Percentiles rank a stretch among this genome's conserved stretches.
Conservation (phyloP, 2,329 filamentous ascomycete genomes). For the Aspergillus niger region DNA sequence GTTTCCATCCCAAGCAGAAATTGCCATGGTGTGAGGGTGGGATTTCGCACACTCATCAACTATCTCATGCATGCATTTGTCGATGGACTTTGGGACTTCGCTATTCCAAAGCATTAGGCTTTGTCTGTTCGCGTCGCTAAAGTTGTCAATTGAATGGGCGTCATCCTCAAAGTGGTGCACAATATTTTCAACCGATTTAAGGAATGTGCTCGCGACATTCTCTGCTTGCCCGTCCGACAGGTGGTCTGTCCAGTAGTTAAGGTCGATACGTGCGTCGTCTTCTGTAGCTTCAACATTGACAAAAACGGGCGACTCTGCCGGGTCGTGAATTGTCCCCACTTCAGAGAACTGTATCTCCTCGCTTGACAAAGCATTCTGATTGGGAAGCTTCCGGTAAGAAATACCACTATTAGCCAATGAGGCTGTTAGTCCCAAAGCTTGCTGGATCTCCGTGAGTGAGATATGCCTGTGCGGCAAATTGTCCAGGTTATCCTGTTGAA, state of each 20-base stretch:
- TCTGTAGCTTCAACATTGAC: constrained; percentile 53
- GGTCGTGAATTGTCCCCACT: constrained; percentile 46
- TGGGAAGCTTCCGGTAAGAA: constrained; percentile 49
- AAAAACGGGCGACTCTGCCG: constrained; percentile 52
- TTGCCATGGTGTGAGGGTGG: constrained; percentile 30
- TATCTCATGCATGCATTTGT: constrained; percentile 33
- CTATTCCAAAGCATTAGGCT: constrained; percentile 36
- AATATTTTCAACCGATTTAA: constrained; percentile 41
- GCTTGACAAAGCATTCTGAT: constrained; percentile 25
- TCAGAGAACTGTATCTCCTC: constrained; percentile 42
- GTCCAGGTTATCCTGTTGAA: constrained; percentile 52
- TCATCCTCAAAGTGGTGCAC: constrained; percentile 36
- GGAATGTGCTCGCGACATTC: constrained; percentile 43
- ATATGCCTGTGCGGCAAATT: constrained; percentile 48
- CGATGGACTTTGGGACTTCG: constrained; percentile 22
- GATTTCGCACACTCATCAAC: constrained; percentile 28
- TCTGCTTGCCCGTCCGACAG: constrained; percentile 43
- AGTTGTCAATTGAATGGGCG: constrained; percentile 37
- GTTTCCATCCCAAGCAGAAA: constrained; percentile 35
- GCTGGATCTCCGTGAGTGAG: constrained; percentile 51
- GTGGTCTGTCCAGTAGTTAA: constrained; percentile 47
- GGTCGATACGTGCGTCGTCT: constrained; percentile 37
- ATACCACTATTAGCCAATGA: constrained; percentile 52
- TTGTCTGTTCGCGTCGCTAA: constrained; percentile 41
- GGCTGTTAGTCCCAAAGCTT: constrained; percentile 43